phyloP scores from a whole-genome alignment of 495 filamentous ascomycete species.

The Immersiella caudata region DNA sequence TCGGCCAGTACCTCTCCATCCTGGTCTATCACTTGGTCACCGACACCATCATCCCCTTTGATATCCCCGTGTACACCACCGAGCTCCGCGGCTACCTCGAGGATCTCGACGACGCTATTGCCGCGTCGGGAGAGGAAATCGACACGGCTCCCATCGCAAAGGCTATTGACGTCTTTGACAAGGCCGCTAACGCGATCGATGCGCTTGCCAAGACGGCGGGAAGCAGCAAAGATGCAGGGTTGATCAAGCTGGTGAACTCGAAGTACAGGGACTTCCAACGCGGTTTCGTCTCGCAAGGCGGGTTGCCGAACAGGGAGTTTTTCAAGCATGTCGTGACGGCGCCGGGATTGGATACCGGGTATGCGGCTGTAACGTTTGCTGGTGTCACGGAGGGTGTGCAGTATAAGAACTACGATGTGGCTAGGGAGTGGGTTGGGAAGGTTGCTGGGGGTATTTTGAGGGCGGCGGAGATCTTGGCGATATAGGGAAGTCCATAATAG shows the following conservation, averaged over 20 bases:
- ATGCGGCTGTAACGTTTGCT: slow-evolving; percentile 64
- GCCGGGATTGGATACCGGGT: slow-evolving; percentile 52
- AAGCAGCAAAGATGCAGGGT: slow-evolving; percentile 63
- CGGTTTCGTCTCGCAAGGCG: slow-evolving; percentile 72
- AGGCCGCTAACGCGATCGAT: not conserved
- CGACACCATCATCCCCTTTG: slow-evolving; percentile 71
- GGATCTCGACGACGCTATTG: slow-evolving; percentile 57
- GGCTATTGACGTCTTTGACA: slow-evolving; percentile 2
- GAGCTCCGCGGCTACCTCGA: slow-evolving; percentile 62
- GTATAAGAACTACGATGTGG: slow-evolving; percentile 63
- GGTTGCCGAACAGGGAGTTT: slow-evolving; percentile 77
- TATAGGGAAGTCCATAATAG: not conserved
- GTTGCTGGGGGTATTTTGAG: slow-evolving; percentile 64
- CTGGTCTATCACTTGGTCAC: slow-evolving; percentile 76
- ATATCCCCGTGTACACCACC: slow-evolving; percentile 68
- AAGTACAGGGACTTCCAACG: slow-evolving; percentile 75
- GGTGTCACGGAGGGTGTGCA: slow-evolving; percentile 77
- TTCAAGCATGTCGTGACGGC: slow-evolving; percentile 85
- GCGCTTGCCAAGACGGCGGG: slow-evolving; percentile 53
- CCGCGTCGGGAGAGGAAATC: slow-evolving; percentile 58
- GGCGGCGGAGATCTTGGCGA: slow-evolving; percentile 58
- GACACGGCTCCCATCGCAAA: slow-evolving; percentile 47
- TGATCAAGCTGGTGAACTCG: slow-evolving; percentile 62
- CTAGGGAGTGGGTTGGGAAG: slow-evolving; percentile 69
- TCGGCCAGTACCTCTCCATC: slow-evolving; percentile 73